These are phyloP conservation scores for Paramecium biaurelia DNA, from an alignment of 73 alveolate genomes.

Conservation along the genomic window DNA sequence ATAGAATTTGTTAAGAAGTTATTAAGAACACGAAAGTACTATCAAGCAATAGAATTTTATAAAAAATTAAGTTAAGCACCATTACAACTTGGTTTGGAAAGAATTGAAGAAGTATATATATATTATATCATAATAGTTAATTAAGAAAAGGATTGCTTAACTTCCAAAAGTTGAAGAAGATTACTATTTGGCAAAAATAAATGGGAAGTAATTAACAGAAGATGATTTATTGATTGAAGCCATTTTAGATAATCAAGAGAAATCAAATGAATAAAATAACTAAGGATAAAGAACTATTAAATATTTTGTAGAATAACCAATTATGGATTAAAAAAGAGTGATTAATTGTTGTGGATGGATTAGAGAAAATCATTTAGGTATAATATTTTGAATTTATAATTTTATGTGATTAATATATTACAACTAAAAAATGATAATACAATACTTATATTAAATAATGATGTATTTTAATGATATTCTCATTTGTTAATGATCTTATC, in stretches of 20 bases:
- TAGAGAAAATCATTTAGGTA: not conserved
- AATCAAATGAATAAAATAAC: not conserved
- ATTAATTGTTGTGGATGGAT: slow-evolving; percentile 34
- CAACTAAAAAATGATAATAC: too few species aligned
- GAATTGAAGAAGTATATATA: not conserved
- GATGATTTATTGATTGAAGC: not conserved
- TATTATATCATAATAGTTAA: not conserved
- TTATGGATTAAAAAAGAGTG: not conserved
- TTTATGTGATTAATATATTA: not conserved
- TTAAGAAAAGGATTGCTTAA: not conserved
- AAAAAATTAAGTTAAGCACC: not conserved
- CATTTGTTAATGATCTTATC: slow-evolving; percentile 63
- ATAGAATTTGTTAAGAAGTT: not conserved
- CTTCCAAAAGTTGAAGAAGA: not conserved
- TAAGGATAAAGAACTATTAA: not conserved
- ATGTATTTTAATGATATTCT: not conserved
- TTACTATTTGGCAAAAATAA: not conserved
- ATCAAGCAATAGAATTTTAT: not conserved
- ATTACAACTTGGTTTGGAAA: not conserved
- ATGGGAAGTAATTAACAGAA: not conserved
- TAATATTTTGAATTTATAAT: not conserved
- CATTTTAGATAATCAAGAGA: not conserved
- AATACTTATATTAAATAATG: not conserved
- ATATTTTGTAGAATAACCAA: not conserved
- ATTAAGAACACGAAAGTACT: not conserved